phyloP scores from a whole-genome alignment of 176 grass and related monocot genomes.

The Miscanthus lutarioriparius region DNA sequence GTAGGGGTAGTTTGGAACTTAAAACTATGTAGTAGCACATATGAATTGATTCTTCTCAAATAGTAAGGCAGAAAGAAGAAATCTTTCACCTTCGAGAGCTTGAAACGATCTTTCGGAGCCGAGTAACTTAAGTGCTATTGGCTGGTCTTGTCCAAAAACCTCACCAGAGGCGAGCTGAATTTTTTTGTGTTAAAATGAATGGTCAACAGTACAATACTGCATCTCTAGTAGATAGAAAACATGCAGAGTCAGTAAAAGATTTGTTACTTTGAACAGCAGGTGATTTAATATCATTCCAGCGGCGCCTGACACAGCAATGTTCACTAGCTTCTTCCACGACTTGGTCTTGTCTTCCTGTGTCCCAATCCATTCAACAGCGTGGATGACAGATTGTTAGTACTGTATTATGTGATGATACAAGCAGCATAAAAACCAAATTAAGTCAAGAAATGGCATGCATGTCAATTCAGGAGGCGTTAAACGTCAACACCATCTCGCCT shows the following conservation, averaged over 20 bases:
- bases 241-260: background rate
- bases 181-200: background rate
- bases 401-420: background rate
- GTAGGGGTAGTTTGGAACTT: background rate
- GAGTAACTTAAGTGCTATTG: constrained; percentile 79
- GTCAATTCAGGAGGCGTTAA: background rate
- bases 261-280: constrained; percentile 86
- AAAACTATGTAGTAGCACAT: background rate
- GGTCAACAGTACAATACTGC: background rate
- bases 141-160: constrained; percentile 89
- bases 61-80: background rate
- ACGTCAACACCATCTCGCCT: background rate
- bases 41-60: constrained; percentile 5
- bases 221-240: background rate
- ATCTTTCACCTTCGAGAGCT: constrained; percentile 77
- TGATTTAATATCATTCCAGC: constrained; percentile 98
- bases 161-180: constrained; percentile 91
- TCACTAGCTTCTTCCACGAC: constrained; percentile 90
- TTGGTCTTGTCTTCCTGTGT: constrained; percentile 70
- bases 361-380: constrained; percentile 10
- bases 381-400: background rate
- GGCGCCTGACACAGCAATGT: constrained; percentile 81
- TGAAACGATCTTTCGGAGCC: constrained; percentile 92
- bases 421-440: background rate
- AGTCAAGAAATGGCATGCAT: background rate